Percentiles rank a stretch among this genome's conserved stretches.
Conservation (phyloP, 176 grass and related monocot genomes). For the Pharus latifolius region DNA sequence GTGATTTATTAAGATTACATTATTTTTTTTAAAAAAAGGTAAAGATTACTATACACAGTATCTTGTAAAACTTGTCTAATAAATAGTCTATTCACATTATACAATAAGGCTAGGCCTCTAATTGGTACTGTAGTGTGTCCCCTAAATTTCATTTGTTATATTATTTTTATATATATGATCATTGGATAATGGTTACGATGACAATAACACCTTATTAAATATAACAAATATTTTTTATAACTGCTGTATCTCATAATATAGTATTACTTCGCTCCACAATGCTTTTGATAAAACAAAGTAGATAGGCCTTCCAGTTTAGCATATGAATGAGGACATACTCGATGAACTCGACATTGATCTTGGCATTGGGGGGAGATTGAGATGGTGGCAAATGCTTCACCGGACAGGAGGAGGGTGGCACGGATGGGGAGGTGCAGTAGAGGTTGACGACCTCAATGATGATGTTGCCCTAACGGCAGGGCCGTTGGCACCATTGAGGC, state of each 20-base stretch:
- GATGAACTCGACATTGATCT: constrained; percentile 24
- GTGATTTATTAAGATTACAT: no score
- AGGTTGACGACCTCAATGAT: constrained; percentile 18
- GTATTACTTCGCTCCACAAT: no score
- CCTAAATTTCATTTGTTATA: background rate
- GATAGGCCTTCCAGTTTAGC: no score
- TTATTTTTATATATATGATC: background rate
- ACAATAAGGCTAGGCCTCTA: no score
- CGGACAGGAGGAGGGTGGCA: constrained; percentile 24
- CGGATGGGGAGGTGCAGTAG: constrained; percentile 3
- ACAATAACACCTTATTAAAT: no score
- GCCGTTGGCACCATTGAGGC: constrained; percentile 10
- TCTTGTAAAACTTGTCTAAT: no score
- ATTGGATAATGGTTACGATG: background rate
- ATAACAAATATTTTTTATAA: background rate
- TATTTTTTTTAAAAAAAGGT: no score
- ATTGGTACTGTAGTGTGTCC: background rate
- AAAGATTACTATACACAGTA: no score
- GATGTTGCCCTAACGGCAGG: constrained; percentile 13
- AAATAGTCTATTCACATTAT: no score
- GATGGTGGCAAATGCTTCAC: constrained; percentile 9
- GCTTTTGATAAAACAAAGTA: no score
- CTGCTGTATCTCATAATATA: no score
- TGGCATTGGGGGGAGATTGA: background rate
- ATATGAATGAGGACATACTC: no score